These are phyloP conservation scores for Cardamine chenopodiifolia DNA, from an alignment of 345 rosid genomes.

Conservation along the genomic window DNA sequence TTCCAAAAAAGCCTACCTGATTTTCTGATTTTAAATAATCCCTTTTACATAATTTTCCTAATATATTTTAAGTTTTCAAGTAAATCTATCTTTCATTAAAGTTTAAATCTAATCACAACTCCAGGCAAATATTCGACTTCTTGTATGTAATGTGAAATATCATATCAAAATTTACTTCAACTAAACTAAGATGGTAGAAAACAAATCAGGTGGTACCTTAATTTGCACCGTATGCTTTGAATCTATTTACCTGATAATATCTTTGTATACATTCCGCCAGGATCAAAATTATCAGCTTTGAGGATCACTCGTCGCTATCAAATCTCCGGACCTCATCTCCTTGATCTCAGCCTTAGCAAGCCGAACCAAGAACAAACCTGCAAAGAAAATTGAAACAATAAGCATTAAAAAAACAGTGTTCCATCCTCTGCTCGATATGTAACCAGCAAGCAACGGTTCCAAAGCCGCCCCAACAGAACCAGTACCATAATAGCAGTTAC, in stretches of 20 bases:
- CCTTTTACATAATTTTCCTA: too few relatives aligned
- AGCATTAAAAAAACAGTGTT: slow-evolving; percentile 83
- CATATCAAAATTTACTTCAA: too few relatives aligned
- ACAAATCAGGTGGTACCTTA: slow-evolving; percentile 22
- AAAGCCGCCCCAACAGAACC: slow-evolving; percentile 94
- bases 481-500: slow-evolving; percentile 94
- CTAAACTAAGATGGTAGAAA: too few relatives aligned
- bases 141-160: too few relatives aligned
- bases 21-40: too few relatives aligned
- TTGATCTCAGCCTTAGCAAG: slow-evolving; percentile 62
- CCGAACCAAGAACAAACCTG: slow-evolving; percentile 60
- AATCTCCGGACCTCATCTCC: slow-evolving; percentile 20
- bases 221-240: slow-evolving; percentile 31
- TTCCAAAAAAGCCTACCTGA: too few relatives aligned
- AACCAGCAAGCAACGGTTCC: slow-evolving; percentile 89
- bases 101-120: too few relatives aligned
- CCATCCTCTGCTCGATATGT: slow-evolving; percentile 82
- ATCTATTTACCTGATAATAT: slow-evolving; percentile 20
- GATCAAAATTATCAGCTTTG: slow-evolving; percentile 35
- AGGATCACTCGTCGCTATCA: slow-evolving; percentile 6
- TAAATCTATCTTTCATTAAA: too few relatives aligned
- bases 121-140: too few relatives aligned
- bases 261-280: slow-evolving; percentile 36
- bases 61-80: too few relatives aligned
- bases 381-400: slow-evolving; percentile 57